phyloP scores from a whole-genome alignment of 306 rosid species.

The Rosa persica region DNA sequence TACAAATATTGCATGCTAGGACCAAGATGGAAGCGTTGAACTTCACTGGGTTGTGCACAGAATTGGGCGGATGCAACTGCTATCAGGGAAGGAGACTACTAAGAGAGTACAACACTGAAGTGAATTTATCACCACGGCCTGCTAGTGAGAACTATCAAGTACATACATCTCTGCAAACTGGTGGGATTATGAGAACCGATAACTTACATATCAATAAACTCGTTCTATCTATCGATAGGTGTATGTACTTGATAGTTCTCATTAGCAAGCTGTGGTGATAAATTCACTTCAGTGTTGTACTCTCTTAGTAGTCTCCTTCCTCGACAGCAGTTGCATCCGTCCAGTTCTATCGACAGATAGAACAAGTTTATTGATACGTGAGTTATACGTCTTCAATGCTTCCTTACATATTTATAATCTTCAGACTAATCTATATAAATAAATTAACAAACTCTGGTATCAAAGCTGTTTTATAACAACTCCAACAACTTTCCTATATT shows the following conservation, averaged over 20 bases:
- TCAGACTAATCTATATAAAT: background rate
- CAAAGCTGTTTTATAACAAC: no score
- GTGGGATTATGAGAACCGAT: no score
- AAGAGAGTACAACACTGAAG: background rate
- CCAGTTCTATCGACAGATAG: constrained; percentile 46
- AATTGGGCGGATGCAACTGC: constrained; percentile 51
- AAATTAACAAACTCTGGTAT: no score
- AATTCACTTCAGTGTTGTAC: background rate
- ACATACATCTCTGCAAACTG: background rate
- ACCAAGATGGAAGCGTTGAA: constrained; percentile 52
- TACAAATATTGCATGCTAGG: constrained; percentile 25
- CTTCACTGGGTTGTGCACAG: constrained; percentile 53
- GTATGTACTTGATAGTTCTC: background rate
- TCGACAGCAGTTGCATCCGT: constrained; percentile 35
- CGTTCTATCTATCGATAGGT: no score
- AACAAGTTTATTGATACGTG: background rate
- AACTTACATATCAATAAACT: no score
- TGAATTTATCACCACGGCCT: constrained; percentile 1
- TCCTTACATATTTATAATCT: background rate
- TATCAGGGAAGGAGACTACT: constrained; percentile 23
- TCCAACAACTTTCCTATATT: no score
- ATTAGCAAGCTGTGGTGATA: background rate
- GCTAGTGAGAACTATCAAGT: background rate
- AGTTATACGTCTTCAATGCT: background rate
- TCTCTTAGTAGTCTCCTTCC: constrained; percentile 16